These are phyloP conservation scores for Malassezia globosa DNA, from an alignment of 1,284 basidiomycete genomes.

Conservation along the genomic window DNA sequence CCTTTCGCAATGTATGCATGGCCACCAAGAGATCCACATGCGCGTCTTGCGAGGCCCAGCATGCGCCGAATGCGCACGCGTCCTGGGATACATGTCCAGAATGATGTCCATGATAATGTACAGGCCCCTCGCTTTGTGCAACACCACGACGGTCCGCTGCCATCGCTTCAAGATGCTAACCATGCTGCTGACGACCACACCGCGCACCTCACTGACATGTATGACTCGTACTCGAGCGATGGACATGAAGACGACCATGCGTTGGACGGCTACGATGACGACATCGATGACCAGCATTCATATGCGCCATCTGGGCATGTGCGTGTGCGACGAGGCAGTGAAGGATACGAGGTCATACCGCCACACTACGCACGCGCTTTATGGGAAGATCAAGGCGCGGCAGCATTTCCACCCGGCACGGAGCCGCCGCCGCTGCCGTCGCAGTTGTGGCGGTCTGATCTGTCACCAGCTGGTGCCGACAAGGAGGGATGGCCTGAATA, in stretches of 20 bases:
- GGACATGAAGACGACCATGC: neutral
- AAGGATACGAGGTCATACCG: conserved; percentile 22
- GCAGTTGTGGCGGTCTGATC: too few relatives aligned
- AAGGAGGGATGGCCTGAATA: neutral
- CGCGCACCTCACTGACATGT: neutral
- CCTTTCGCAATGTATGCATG: conserved; percentile 55
- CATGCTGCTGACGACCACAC: neutral
- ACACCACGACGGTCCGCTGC: neutral
- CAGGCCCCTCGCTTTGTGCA: neutral
- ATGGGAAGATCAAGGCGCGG: neutral
- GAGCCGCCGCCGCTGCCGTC: conserved; percentile 3
- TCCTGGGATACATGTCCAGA: too few relatives aligned
- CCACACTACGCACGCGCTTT: conserved; percentile 16
- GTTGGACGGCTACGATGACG: neutral
- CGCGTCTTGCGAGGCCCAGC: neutral
- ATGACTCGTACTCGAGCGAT: conserved; percentile 12
- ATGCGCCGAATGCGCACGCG: too few relatives aligned
- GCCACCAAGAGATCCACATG: conserved; percentile 19
- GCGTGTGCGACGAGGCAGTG: conserved; percentile 22
- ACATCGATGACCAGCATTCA: conserved; percentile 1
- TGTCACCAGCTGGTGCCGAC: neutral
- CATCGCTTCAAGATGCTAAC: neutral
- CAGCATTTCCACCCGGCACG: conserved; percentile 2
- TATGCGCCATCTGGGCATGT: neutral
- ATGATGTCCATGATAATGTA: too few relatives aligned